Evolutionary conservation across 495 filamentous ascomycete species (phyloP), one percentile per base, ranked within the genome.

Genomic region (Aspergillus affinis): DNA sequence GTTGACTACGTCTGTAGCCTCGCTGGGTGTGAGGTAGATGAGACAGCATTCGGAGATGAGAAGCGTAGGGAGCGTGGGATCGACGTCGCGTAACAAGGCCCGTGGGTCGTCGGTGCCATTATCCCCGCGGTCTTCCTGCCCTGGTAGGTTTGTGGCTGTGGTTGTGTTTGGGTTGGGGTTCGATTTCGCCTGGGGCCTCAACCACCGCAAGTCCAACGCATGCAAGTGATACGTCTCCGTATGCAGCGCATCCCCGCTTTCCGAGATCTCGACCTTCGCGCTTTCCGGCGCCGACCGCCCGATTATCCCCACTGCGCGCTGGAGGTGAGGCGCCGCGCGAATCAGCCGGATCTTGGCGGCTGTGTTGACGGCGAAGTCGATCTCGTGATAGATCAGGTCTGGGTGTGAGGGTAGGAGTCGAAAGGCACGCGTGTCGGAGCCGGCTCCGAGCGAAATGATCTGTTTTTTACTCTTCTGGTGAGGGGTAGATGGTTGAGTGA

Each of bases 1-100:
- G 21, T 78, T 62, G n/a, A 96, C 75, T 12, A 94, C 85, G 13
- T 74, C 68, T 48, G 76, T 75, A 1, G 91, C 88, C 30, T 84
- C 80, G 0, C 77, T 59, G 0, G 87, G 81, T 1, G 86, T 79
- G 1, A 98, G 82, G 70, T 98, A 98, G 62, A 92, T 88, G 23
- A 98, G 81, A 73, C 94, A 97, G 78, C 93, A 97, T 72, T 98
- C 94, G 0, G 92, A 96, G 12, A 98, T 80, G 44, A 98, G 65
- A 15, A 98, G 74, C 1, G 93, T 98, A 1, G 93, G 93, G 0
- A 90, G 75, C 60, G 64, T 66, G 0, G 75, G 69, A 20, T 89
- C 81, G 1, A 87, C 71, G 15, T 69, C 70, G 3, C 63, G 71
- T 8, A 76, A 54, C 29, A 54, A 54, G 15, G 54, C 26, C 61